Base-by-base conservation (phyloP, 2,329 filamentous ascomycete genomes). In the Beauveria bassiana region DNA sequence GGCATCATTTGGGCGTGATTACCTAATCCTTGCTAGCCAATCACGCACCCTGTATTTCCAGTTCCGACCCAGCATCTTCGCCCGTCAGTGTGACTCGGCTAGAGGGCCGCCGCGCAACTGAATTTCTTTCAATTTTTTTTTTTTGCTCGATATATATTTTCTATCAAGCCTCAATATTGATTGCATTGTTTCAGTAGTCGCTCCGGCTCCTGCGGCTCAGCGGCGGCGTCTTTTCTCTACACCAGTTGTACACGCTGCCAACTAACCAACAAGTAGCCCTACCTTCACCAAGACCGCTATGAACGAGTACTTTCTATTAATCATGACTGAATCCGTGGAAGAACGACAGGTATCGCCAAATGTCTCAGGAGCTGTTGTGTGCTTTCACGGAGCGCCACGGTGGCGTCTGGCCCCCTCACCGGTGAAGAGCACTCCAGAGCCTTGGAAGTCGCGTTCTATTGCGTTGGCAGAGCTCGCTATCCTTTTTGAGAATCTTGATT, bases 11-110 rank as follows among this genome's bases (percentile, higher is more conserved):
- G 16, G 20, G 20, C 2, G n/a, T 52, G 57, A 28, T 54, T 53
- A 60, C 58, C 26, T 60, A 60, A 60, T 53, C 8, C 5, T 2
- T 2, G 20, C 20, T 46, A 24, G 49, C 58, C 58, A 60, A 60
- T 60, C 58, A 60, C 6, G 14, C 9, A 22, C n/a, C 20, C 28
- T 31, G 50, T n/a, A 60, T 47, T 46, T 54, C 58, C n/a, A 45
- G 40, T 20, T 45, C 8, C 12, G 16, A 50, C 52, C 40, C 28
- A 51, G 46, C 56, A 43, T 28, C n/a, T 14, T 51, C 34, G 8
- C 28, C n/a, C 42, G 16, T 10, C 38, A 52, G 31, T 28, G 28
- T 51, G 22, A 45, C 31, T 26, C 6, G 24, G n/a, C 38, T 45
- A 40, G n/a, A 56, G 38, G 22, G 18, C 9, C 14, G 12, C 2